Conservation (phyloP, 2,329 filamentous ascomycete genomes). For the Fusarium praegraminearum region DNA sequence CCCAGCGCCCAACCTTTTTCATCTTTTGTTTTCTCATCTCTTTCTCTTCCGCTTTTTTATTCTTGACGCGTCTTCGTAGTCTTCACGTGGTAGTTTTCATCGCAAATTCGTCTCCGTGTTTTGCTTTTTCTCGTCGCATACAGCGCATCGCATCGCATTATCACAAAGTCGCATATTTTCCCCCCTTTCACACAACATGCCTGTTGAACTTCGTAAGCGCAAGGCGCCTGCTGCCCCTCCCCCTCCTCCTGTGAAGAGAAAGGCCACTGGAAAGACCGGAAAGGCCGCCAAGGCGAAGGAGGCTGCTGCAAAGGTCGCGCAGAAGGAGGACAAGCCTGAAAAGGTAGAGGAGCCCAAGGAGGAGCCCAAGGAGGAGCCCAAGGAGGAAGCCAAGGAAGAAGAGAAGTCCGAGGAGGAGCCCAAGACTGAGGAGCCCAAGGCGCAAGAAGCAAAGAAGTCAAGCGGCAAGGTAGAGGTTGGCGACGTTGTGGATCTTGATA, state of each 20-base stretch:
- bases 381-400: conserved; percentile 32
- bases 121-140: conserved; percentile 33
- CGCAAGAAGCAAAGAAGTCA: conserved; percentile 50
- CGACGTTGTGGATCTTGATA: conserved; percentile 67
- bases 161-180: conserved; percentile 21
- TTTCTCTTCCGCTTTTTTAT: conserved; percentile 18
- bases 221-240: conserved; percentile 65
- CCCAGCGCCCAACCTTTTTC: conserved; percentile 43
- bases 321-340: conserved; percentile 49
- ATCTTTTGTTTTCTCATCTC: conserved; percentile 39
- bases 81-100: conserved; percentile 13
- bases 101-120: conserved; percentile 21
- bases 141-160: conserved; percentile 36
- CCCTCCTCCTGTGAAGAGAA: conserved; percentile 55
- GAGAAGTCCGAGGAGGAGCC: conserved; percentile 35
- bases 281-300: conserved; percentile 49
- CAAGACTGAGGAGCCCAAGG: conserved; percentile 50
- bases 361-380: conserved; percentile 44
- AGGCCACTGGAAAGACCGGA: conserved; percentile 46
- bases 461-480: conserved; percentile 63
- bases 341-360: conserved; percentile 52
- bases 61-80: conserved; percentile 25
- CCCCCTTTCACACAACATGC: conserved; percentile 57
- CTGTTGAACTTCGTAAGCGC: conserved; percentile 71
- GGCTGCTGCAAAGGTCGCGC: conserved; percentile 48